These are phyloP conservation scores for Bryoglossum gracile DNA, from an alignment of 495 filamentous ascomycete species.

Conservation along the genomic window DNA sequence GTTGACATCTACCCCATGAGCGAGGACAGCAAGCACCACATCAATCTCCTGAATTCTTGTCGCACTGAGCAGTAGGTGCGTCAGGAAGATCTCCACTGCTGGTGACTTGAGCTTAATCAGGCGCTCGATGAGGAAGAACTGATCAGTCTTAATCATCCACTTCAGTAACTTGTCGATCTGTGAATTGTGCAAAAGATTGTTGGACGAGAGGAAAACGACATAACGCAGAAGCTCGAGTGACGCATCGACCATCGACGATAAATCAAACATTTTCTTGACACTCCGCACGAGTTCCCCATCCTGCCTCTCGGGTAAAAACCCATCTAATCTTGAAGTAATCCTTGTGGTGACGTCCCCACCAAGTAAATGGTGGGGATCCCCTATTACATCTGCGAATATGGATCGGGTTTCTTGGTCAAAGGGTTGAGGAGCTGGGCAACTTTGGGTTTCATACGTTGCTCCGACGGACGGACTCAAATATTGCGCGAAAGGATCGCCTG, in stretches of 20 bases:
- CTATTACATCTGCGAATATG: constrained; percentile 7
- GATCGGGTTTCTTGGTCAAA: constrained; percentile 4
- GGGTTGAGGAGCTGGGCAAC: neutral
- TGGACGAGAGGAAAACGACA: constrained; percentile 8
- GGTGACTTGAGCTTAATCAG: constrained; percentile 9
- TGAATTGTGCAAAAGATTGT: constrained; percentile 2
- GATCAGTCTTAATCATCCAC: constrained; percentile 10
- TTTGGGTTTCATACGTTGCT: constrained; percentile 1
- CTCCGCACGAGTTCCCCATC: constrained; percentile 5
- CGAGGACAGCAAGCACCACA: constrained; percentile 3
- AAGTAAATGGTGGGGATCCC: neutral
- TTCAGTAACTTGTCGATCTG: constrained; percentile 6
- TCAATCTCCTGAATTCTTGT: neutral
- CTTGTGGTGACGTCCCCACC: constrained; percentile 1
- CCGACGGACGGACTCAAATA: constrained; percentile 1
- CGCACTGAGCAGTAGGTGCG: constrained; percentile 7
- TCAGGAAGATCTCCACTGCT: constrained; percentile 7
- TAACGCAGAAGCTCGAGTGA: constrained; percentile 12
- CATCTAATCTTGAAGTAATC: constrained; percentile 9
- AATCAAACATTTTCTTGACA: constrained; percentile 6
- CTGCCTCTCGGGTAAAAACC: constrained; percentile 2
- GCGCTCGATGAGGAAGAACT: constrained; percentile 2
- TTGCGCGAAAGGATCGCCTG: neutral
- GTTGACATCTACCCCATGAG: constrained; percentile 7
- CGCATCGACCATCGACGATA: constrained; percentile 1